These are phyloP conservation scores for Nepenthes gracilis DNA, from an alignment of 148 eudicot genomes.

Conservation along the genomic window DNA sequence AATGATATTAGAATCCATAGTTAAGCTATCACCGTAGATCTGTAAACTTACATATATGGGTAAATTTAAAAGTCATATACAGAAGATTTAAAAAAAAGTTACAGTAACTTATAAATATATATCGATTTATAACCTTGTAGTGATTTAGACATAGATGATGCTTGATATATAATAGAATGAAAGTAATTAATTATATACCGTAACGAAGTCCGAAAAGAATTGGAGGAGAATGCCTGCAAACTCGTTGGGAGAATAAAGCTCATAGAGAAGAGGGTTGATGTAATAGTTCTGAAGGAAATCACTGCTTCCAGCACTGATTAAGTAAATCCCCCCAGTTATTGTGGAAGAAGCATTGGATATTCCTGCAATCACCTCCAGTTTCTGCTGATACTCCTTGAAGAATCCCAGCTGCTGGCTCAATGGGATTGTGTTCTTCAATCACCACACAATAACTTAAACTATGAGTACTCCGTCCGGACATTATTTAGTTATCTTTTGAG, in stretches of 20 bases:
- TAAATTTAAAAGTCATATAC: too few relatives aligned
- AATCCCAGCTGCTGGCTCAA: conserved; percentile 34
- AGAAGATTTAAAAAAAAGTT: too few relatives aligned
- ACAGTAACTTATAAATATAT: too few relatives aligned
- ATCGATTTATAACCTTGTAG: too few relatives aligned
- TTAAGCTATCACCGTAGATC: too few relatives aligned
- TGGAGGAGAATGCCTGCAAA: conserved; percentile 38
- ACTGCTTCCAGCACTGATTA: conserved; percentile 51
- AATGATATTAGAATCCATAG: too few relatives aligned
- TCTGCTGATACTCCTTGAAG: conserved; percentile 44
- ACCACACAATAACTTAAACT: not conserved
- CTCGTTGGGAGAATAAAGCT: conserved; percentile 31
- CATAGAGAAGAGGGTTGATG: conserved; percentile 52
- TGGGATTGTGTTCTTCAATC: conserved; percentile 29
- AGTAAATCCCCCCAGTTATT: conserved; percentile 31
- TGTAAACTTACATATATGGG: too few relatives aligned
- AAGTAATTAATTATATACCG: conserved; percentile 13
- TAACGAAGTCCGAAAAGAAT: conserved; percentile 30
- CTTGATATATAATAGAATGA: too few relatives aligned
- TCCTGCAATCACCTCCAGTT: conserved; percentile 30
- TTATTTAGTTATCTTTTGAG: not conserved
- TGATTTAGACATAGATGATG: too few relatives aligned
- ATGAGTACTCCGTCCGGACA: too few relatives aligned
- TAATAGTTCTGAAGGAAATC: conserved; percentile 64
- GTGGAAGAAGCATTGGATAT: conserved; percentile 33